Evolutionary conservation across 2,329 filamentous ascomycete species (phyloP), one percentile per base, ranked within the genome.

Genomic region (Paraconiothyrium brasiliense): DNA sequence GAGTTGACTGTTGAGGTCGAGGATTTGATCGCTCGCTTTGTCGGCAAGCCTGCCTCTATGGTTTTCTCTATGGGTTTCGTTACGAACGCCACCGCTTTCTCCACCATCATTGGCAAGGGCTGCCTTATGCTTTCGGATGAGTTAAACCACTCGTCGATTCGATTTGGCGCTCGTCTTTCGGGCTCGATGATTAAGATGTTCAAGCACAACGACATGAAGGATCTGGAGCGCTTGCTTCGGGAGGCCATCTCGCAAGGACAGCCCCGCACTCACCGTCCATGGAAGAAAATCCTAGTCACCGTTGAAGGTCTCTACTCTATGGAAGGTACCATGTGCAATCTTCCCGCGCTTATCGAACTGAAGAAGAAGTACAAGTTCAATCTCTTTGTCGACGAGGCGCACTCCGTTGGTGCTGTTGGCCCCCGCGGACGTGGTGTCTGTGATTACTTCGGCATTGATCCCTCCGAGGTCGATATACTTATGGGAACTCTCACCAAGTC

Each of bases 401-500:
- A 99, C 83, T 97, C 94, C 13, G 88, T 99, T 63, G 95, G 95
- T 71, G 95, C 95, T 60, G 87, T 98, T 51, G 95, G 95, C 10
- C 94, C 94, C 32, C 86, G 84, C 20, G 95, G 95, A 56, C 90
- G 93, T 69, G 95, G 95, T 77, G 94, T 99, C 24, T 99, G 95
- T 79, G 95, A 99, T 78, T 99, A 97, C 82, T 99, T 98, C 74
- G 90, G 91, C 71, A 90, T 98, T 67, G 92, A 97, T 77, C 90
- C 95, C 16, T 82, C 87, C 16, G 90, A 97, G 69, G 89, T 98
- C 41, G 95, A 99, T 77, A 92, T 99, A 73, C 87, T 99, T 55
- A 99, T 99, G 95, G 95, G 95, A 68, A 99, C 95, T 2, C 84
- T 99, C 64, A 99, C 95, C 66, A 99, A 99, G 80, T 98, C 95